Conservation (phyloP, 176 grass and related monocot genomes). For the Carex myosuroides region DNA sequence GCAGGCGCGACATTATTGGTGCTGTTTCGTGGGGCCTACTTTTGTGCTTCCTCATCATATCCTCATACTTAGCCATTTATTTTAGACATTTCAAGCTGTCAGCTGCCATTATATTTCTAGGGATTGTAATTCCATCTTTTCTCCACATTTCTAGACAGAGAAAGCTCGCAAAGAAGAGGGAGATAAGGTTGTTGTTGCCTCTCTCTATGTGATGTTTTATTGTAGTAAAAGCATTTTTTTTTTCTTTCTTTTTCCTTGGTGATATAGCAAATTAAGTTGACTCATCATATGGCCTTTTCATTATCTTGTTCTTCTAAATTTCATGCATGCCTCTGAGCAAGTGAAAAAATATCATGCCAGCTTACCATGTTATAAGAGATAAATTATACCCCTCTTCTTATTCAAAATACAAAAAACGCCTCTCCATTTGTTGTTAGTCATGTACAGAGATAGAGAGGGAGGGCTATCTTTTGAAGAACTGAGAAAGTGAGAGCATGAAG, state of each 20-base stretch:
- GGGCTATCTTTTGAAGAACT: not conserved
- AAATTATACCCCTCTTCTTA: not conserved
- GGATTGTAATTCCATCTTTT: conserved; percentile 68
- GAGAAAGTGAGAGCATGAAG: not conserved
- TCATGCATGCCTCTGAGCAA: not conserved
- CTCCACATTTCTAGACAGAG: conserved; percentile 84
- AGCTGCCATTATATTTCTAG: conserved; percentile 68
- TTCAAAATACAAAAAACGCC: not conserved
- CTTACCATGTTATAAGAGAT: not conserved
- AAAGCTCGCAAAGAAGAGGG: conserved; percentile 85
- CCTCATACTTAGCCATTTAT: conserved; percentile 76
- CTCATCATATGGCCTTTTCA: not conserved
- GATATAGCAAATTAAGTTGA: not conserved
- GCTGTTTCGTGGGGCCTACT: conserved; percentile 81
- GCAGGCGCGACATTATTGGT: conserved; percentile 73
- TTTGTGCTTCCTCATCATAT: conserved; percentile 84
- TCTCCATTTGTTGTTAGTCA: not conserved
- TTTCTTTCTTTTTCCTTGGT: not conserved
- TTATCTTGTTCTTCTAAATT: not conserved
- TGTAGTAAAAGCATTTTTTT: conserved; percentile 38
- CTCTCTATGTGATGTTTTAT: conserved; percentile 70
- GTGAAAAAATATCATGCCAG: not conserved
- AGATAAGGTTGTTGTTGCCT: conserved; percentile 83
- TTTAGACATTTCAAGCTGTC: conserved; percentile 89
- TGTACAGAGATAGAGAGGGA: conserved; percentile 1